Evolutionary conservation across 148 eudicot genomes (phyloP).

Genomic region (Rhododendron williamsianum): DNA sequence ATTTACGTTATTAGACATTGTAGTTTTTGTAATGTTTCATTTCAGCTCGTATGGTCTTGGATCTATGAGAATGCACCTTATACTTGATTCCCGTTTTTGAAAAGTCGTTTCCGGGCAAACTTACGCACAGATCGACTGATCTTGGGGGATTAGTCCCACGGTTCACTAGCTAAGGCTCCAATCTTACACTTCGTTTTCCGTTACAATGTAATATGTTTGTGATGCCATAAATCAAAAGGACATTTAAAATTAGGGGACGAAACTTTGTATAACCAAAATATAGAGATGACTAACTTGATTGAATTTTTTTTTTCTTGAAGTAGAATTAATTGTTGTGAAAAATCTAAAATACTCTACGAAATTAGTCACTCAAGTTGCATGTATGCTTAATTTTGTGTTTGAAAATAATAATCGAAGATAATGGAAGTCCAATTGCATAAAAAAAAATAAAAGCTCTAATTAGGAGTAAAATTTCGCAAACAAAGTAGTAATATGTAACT

Average conservation of each 20-base stretch:
- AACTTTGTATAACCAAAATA: neutral
- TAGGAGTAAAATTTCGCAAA: too few species aligned
- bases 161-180: neutral
- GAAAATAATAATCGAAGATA: neutral
- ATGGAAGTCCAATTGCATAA: neutral
- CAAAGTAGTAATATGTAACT: too few species aligned
- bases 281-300: neutral
- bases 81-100: neutral
- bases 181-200: neutral
- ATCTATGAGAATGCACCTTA: neutral
- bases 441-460: neutral
- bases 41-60: neutral
- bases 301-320: neutral
- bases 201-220: neutral
- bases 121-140: too few species aligned
- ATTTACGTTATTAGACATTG: neutral
- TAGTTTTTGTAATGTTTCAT: neutral
- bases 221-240: neutral
- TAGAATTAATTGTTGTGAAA: neutral
- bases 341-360: neutral
- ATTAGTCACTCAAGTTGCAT: neutral
- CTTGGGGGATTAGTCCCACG: too few species aligned
- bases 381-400: neutral
- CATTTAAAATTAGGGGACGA: neutral
- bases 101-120: neutral